Conservation (phyloP, 371 early-diverging fungal species). For the Rhizopus stolonifer region DNA sequence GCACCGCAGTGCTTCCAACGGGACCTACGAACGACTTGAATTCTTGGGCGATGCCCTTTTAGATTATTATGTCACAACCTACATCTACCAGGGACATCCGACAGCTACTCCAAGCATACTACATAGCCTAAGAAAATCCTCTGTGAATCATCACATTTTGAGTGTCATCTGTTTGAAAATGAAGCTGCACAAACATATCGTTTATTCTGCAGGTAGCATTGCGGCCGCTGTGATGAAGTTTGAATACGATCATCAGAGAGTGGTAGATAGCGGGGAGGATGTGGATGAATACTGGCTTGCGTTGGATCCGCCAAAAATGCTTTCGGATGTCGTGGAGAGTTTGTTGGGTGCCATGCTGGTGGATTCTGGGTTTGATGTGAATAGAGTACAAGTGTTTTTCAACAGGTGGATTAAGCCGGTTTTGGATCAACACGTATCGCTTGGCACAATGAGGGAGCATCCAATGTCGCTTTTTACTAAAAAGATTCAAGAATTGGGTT, state of each 20-base stretch:
- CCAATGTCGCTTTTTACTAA: constrained; percentile 39
- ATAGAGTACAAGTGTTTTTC: constrained; percentile 47
- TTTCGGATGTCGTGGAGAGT: constrained; percentile 88
- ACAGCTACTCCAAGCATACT: constrained; percentile 62
- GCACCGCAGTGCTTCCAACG: constrained; percentile 65
- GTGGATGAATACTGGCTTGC: constrained; percentile 68
- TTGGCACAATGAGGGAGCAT: constrained; percentile 44
- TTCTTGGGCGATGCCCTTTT: constrained; percentile 90
- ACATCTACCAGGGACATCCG: constrained; percentile 62
- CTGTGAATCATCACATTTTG: constrained; percentile 83
- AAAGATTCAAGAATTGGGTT: constrained; percentile 39
- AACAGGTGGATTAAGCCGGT: constrained; percentile 47
- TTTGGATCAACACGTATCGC: constrained; percentile 49
- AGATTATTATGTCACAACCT: constrained; percentile 71
- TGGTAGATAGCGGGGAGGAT: constrained; percentile 26
- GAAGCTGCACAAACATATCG: constrained; percentile 63
- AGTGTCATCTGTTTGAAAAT: constrained; percentile 62
- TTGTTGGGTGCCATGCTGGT: constrained; percentile 87
- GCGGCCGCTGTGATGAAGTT: constrained; percentile 48
- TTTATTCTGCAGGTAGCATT: constrained; percentile 57
- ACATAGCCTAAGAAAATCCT: constrained; percentile 71
- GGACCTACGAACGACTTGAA: constrained; percentile 90
- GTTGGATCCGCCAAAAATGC: constrained; percentile 77
- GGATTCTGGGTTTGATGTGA: constrained; percentile 72
- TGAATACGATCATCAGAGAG: constrained; percentile 29